Conservation (phyloP, 2,329 filamentous ascomycete genomes). For the Microsporum audouinii region DNA sequence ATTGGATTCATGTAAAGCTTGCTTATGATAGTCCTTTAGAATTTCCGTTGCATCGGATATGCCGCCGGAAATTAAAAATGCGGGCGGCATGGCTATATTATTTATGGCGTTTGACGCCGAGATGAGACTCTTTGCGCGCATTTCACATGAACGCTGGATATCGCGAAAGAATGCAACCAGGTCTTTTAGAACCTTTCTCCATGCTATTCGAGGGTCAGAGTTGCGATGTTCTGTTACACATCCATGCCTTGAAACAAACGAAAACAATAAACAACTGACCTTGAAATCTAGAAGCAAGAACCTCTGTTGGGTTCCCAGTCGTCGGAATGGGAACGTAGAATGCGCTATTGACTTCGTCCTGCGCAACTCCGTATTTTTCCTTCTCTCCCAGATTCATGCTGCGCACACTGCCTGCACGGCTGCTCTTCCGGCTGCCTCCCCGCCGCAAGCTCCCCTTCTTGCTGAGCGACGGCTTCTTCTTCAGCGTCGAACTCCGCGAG, state of each 20-base stretch:
- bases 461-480: slow-evolving; percentile 74
- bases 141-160: slow-evolving; percentile 79
- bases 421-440: slow-evolving; percentile 67
- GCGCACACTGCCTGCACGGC: slow-evolving; percentile 74
- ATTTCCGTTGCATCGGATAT: slow-evolving; percentile 77
- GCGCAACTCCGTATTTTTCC: slow-evolving; percentile 34
- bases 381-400: slow-evolving; percentile 63
- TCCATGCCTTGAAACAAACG: neutral
- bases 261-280: slow-evolving; percentile 42
- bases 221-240: neutral
- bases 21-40: slow-evolving; percentile 70
- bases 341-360: slow-evolving; percentile 62
- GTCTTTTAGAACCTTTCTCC: slow-evolving; percentile 91
- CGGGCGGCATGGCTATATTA: slow-evolving; percentile 61
- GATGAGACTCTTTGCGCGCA: slow-evolving; percentile 65
- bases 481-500: slow-evolving; percentile 60
- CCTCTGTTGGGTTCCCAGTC: slow-evolving; percentile 73
- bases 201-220: slow-evolving; percentile 46
- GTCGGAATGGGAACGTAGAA: slow-evolving; percentile 88
- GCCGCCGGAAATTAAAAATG: slow-evolving; percentile 71
- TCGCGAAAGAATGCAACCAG: slow-evolving; percentile 90
- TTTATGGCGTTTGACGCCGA: slow-evolving; percentile 78
- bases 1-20: slow-evolving; percentile 64
- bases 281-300: slow-evolving; percentile 78
- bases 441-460: slow-evolving; percentile 64